These are phyloP conservation scores for Pseudocercospora cruenta DNA, from an alignment of 2,329 filamentous ascomycete species.

Conservation along the genomic window DNA sequence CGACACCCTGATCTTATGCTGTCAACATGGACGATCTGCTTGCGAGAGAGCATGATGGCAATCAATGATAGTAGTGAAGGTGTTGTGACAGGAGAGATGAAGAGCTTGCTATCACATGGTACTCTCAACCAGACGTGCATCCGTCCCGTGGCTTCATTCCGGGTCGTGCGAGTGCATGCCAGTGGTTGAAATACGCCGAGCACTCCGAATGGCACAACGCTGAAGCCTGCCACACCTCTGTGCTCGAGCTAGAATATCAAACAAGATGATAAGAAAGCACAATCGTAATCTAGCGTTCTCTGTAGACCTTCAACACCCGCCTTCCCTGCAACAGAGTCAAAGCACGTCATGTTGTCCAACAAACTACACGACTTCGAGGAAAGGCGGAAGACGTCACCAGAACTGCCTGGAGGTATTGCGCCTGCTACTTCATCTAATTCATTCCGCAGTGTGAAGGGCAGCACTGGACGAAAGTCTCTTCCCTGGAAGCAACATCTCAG, in stretches of 20 bases:
- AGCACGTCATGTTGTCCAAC: slow-evolving; percentile 7
- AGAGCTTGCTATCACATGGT: neutral
- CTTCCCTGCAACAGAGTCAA: neutral
- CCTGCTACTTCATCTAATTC: slow-evolving; percentile 21
- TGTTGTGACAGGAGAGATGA: neutral
- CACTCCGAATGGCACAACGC: neutral
- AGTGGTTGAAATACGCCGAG: neutral
- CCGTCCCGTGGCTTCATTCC: slow-evolving; percentile 2
- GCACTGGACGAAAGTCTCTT: slow-evolving; percentile 1
- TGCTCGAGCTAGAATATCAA: no score
- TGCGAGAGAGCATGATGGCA: slow-evolving; percentile 1
- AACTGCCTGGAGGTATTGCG: slow-evolving; percentile 22
- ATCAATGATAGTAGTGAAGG: neutral
- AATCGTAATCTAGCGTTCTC: neutral
- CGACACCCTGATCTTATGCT: neutral
- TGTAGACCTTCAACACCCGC: neutral
- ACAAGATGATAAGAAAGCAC: neutral
- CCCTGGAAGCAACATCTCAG: slow-evolving; percentile 20
- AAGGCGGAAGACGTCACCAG: slow-evolving; percentile 6
- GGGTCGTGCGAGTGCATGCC: neutral
- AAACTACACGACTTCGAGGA: slow-evolving; percentile 20
- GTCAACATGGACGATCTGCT: neutral
- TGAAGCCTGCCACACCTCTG: neutral
- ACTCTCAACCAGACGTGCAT: neutral
- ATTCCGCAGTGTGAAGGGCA: slow-evolving; percentile 8